phyloP scores from a whole-genome alignment of 1,284 basidiomycete genomes.

The Papiliotrema terrestris region DNA sequence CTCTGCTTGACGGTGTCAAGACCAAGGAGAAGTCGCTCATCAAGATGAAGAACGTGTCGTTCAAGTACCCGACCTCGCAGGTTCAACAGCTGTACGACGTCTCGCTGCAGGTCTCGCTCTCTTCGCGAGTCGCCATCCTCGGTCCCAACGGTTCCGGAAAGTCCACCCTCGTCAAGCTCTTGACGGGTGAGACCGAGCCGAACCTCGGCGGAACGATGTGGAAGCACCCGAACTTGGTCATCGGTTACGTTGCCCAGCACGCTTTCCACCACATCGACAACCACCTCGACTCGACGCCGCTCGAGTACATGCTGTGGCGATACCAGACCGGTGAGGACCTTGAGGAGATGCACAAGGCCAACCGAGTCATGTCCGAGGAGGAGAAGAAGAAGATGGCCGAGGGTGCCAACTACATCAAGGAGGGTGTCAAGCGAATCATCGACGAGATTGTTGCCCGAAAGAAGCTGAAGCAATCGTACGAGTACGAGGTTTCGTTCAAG shows the following conservation, averaged over 20 bases:
- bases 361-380: constrained; percentile 79
- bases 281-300: constrained; percentile 95
- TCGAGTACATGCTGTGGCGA: constrained; percentile 98
- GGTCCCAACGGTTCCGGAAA: constrained; percentile 98
- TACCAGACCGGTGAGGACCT: constrained; percentile 99
- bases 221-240: constrained; percentile 99
- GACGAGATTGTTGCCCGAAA: constrained; percentile 88
- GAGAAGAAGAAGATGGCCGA: constrained; percentile 97
- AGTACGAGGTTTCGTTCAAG: constrained; percentile 96
- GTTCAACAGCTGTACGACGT: constrained; percentile 92
- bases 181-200: constrained; percentile 95
- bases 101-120: constrained; percentile 91
- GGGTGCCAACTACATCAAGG: constrained; percentile 76
- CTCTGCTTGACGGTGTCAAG: constrained; percentile 98
- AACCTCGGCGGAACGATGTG: constrained; percentile 96
- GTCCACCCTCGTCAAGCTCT: constrained; percentile 97
- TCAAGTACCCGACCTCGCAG: constrained; percentile 85
- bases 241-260: constrained; percentile 97
- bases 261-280: constrained; percentile 98
- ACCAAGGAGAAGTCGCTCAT: constrained; percentile 97
- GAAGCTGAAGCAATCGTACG: constrained; percentile 99
- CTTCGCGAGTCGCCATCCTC: constrained; percentile 92
- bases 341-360: constrained; percentile 91
- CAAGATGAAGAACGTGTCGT: constrained; percentile 97
- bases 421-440: constrained; percentile 91